Base-by-base conservation (phyloP, 352 stramenopile species). In the Globisporangium perplexum region DNA sequence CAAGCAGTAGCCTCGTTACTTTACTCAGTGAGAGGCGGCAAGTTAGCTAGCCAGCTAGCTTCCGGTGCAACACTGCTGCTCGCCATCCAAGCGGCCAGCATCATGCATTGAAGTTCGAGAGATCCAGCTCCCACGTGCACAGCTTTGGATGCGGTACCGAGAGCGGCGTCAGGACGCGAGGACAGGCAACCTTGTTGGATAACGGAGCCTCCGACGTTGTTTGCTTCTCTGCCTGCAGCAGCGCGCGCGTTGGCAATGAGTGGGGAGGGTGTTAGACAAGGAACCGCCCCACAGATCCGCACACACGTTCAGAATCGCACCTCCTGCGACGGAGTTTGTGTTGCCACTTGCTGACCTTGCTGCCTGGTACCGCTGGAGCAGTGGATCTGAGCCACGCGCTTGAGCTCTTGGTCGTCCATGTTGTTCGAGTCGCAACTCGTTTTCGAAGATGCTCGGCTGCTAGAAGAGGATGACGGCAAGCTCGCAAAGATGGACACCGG, bases 61-160 rank as follows among this genome's bases (percentile, higher is more conserved):
- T 14, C n/a, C 7, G 15, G 41, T 43, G 17, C 12, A 11, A 23
- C 14, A 23, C n/a, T 36, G 15, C 48, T 43, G 6, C 20, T 28
- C 45, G 6, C 26, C 3, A 30, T 12, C 30, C 30, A 12, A n/a
- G 30, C 12, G 30, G 10, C 12, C 33, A 5, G 33, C 33, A 4
- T 60, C 45, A 73, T 47, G 65, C 59, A 57, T 68, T 75, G 39
- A 88, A 86, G 48, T 85, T 85, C 26, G 77, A 88, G 33, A 88
- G 63, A 65, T 88, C 77, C 14, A 88, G 58, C 53, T 89, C 73
- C 77, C 77, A 89, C 18, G 54, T 54, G 12, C 18, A 26, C 7
- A 36, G 36, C 46, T 49, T 53, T 4, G 28, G 14, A 10, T 68
- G 50, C 38, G 63, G 38, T 12, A 22, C 24, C 4, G n/a, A 4